Conservation (phyloP, 176 grass and related monocot species). For the Avena insularis region DNA sequence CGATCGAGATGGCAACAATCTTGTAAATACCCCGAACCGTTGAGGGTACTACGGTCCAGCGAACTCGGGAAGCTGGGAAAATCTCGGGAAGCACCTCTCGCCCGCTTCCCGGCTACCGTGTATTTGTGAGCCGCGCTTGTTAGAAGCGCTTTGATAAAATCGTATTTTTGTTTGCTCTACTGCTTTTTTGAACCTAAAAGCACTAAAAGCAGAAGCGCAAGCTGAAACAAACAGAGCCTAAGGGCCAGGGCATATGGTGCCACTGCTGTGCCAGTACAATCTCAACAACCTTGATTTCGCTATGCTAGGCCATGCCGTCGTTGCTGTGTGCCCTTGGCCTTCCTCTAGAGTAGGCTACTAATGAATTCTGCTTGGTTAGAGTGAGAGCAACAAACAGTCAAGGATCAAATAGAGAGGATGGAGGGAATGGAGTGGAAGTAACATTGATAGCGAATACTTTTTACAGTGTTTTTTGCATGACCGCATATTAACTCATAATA, state of each 20-base stretch:
- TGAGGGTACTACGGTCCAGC: no score
- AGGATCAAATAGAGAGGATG: not conserved
- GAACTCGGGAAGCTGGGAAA: no score
- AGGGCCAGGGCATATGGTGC: not conserved
- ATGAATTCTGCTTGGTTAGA: not conserved
- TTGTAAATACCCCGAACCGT: no score
- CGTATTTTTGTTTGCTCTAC: no score
- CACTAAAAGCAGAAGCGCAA: no score
- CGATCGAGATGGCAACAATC: no score
- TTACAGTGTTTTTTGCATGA: not conserved
- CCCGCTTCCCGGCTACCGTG: no score
- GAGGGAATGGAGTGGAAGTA: not conserved
- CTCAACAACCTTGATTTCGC: conserved; percentile 4
- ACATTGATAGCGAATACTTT: not conserved
- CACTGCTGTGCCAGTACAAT: not conserved
- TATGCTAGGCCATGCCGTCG: not conserved
- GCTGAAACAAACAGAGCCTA: not conserved
- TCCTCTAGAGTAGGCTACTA: conserved; percentile 12
- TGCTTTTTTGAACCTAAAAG: no score
- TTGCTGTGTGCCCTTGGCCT: not conserved
- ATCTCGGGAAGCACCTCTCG: no score
- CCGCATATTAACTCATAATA: not conserved
- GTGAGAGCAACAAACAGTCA: not conserved
- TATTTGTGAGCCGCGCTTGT: no score
- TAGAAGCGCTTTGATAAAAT: no score